phyloP scores from a whole-genome alignment of 1,284 basidiomycete species.

The Veloporphyrellus conicus region DNA sequence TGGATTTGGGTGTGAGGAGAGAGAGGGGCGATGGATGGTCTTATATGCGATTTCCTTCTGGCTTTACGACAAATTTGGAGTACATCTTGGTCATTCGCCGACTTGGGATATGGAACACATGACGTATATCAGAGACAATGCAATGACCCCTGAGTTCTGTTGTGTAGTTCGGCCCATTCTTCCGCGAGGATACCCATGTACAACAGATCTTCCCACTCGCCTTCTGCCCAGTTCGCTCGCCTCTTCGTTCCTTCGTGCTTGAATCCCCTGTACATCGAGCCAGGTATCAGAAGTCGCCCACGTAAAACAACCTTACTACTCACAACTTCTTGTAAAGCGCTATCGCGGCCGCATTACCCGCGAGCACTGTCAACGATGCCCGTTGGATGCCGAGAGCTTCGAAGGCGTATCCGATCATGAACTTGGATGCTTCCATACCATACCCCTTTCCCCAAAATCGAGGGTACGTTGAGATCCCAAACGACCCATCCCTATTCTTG shows the following conservation, averaged over 20 bases:
- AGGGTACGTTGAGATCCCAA: constrained; percentile 17
- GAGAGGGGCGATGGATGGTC: background rate
- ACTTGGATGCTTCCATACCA: constrained; percentile 21
- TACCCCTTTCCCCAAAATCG: constrained; percentile 23
- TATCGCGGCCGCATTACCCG: constrained; percentile 20
- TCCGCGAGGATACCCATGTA: constrained; percentile 20
- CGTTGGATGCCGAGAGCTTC: constrained; percentile 21
- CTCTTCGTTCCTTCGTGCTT: constrained; percentile 19
- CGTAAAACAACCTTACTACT: constrained; percentile 1
- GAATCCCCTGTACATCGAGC: constrained; percentile 17
- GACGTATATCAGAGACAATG: background rate
- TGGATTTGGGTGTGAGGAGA: constrained; percentile 2
- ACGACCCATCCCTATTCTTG: constrained; percentile 22
- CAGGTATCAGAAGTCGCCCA: background rate
- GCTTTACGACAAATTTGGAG: background rate
- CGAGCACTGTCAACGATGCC: constrained; percentile 19
- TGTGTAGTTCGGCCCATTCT: constrained; percentile 14
- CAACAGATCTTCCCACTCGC: constrained; percentile 19
- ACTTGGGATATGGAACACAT: background rate
- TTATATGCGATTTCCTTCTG: constrained; percentile 8
- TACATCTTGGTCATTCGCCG: background rate
- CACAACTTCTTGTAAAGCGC: constrained; percentile 28
- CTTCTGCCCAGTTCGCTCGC: constrained; percentile 16
- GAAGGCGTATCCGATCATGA: constrained; percentile 26
- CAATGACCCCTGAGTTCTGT: constrained; percentile 1